phyloP scores from a whole-genome alignment of 2,329 filamentous ascomycete species.

The Biscogniauxia marginata region DNA sequence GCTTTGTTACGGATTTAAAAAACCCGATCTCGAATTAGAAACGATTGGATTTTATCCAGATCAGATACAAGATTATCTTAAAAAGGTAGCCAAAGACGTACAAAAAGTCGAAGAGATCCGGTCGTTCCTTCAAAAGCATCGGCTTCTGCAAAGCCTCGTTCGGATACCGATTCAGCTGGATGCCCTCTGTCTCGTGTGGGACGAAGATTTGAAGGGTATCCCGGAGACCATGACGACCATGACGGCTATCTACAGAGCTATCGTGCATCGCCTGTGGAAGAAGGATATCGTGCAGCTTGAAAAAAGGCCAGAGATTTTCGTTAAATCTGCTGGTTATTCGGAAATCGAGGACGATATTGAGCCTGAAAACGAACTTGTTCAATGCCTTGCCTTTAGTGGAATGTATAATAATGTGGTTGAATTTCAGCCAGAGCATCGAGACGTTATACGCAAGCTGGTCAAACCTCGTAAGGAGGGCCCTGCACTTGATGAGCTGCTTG shows the following conservation, averaged over 20 bases:
- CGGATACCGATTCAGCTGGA: slow-evolving; percentile 46
- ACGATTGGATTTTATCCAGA: slow-evolving; percentile 38
- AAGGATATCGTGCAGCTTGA: slow-evolving; percentile 36
- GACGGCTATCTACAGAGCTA: slow-evolving; percentile 35
- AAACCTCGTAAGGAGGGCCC: slow-evolving; percentile 2
- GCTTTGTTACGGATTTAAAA: slow-evolving; percentile 7
- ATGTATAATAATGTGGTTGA: slow-evolving; percentile 34
- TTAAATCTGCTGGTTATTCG: slow-evolving; percentile 1
- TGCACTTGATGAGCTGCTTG: slow-evolving; percentile 10
- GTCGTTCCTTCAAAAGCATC: slow-evolving; percentile 33
- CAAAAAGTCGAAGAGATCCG: slow-evolving; percentile 24
- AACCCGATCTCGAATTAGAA: slow-evolving; percentile 37
- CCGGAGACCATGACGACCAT: slow-evolving; percentile 42
- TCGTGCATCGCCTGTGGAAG: slow-evolving; percentile 37
- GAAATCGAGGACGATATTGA: slow-evolving; percentile 18
- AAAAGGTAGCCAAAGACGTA: slow-evolving; percentile 15
- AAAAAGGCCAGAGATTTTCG: slow-evolving; percentile 18
- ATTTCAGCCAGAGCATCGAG: slow-evolving; percentile 28
- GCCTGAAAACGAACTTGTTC: slow-evolving; percentile 26
- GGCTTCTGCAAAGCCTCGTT: slow-evolving; percentile 35
- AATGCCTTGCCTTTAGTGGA: slow-evolving; percentile 37
- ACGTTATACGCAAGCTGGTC: slow-evolving; percentile 14
- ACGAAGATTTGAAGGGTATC: slow-evolving; percentile 11
- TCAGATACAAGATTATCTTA: slow-evolving; percentile 36
- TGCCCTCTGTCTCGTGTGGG: slow-evolving; percentile 41